These are phyloP conservation scores for Ophiocordyceps camponoti-floridani DNA, from an alignment of 2,329 filamentous ascomycete species.

Conservation along the genomic window DNA sequence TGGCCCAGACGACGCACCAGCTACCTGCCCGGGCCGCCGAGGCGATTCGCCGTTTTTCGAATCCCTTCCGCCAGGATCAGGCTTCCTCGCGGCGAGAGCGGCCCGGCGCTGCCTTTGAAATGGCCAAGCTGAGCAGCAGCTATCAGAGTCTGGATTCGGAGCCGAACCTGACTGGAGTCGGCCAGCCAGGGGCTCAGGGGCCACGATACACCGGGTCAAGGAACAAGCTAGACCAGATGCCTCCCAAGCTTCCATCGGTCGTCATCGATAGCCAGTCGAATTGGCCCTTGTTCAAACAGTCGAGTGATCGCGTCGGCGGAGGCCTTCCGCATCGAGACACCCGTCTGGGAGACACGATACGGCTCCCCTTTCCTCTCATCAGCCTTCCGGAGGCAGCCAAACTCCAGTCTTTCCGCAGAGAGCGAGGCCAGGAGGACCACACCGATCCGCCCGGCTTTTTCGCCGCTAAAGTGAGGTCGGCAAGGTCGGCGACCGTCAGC, in stretches of 20 bases:
- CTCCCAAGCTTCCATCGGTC: neutral
- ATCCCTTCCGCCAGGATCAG: conserved; percentile 7
- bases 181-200: neutral
- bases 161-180: neutral
- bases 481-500: conserved; percentile 13
- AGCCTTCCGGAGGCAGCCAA: conserved; percentile 18
- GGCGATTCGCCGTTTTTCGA: conserved; percentile 9
- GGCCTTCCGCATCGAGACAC: conserved; percentile 7
- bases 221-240: neutral
- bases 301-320: neutral
- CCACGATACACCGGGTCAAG: neutral
- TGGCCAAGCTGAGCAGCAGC: conserved; percentile 9
- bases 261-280: neutral
- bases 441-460: conserved; percentile 13
- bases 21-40: conserved; percentile 7
- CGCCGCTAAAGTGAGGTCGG: conserved; percentile 10
- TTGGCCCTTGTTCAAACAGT: neutral
- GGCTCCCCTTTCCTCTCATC: conserved; percentile 17
- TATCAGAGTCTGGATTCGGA: conserved; percentile 15
- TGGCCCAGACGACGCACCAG: conserved; percentile 6
- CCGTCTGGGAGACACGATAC: conserved; percentile 8
- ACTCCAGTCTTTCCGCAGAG: conserved; percentile 13
- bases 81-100: neutral
- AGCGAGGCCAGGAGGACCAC: conserved; percentile 19
- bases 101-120: conserved; percentile 5